These are phyloP conservation scores for Acrocalymma vagum DNA, from an alignment of 2,329 filamentous ascomycete genomes.

Conservation along the genomic window DNA sequence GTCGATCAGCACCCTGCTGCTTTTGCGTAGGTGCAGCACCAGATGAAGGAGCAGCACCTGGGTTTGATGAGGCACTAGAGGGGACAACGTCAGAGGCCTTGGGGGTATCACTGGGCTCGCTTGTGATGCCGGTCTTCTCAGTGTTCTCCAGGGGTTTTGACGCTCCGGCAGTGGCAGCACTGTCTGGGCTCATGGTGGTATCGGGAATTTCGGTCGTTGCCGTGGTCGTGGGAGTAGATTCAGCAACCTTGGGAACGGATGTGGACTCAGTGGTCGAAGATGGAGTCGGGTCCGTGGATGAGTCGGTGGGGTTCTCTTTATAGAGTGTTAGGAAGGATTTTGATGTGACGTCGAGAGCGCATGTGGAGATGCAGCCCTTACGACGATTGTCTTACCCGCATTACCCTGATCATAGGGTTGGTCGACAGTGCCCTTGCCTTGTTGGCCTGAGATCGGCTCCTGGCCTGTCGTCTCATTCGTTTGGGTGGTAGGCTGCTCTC, in stretches of 20 bases:
- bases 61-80: constrained; percentile 31
- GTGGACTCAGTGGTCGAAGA: constrained; percentile 8
- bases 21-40: constrained; percentile 30
- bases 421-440: constrained; percentile 70
- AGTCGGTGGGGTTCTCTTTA: constrained; percentile 13
- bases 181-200: constrained; percentile 26
- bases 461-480: constrained; percentile 50
- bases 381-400: constrained; percentile 57
- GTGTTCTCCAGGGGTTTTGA: constrained; percentile 32
- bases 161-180: constrained; percentile 23
- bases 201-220: constrained; percentile 15
- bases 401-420: constrained; percentile 86
- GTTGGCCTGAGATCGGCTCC: constrained; percentile 77
- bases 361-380: background rate
- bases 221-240: background rate
- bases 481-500: constrained; percentile 43
- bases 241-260: background rate
- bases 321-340: constrained; percentile 20
- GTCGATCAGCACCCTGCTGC: constrained; percentile 47
- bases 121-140: constrained; percentile 38
- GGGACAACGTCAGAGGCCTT: constrained; percentile 39
- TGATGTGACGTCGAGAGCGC: constrained; percentile 18
- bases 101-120: constrained; percentile 30
- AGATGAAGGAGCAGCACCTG: constrained; percentile 24
- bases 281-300: constrained; percentile 8